phyloP scores from a whole-genome alignment of 1,284 basidiomycete species.

The Ganoderma sinense region DNA sequence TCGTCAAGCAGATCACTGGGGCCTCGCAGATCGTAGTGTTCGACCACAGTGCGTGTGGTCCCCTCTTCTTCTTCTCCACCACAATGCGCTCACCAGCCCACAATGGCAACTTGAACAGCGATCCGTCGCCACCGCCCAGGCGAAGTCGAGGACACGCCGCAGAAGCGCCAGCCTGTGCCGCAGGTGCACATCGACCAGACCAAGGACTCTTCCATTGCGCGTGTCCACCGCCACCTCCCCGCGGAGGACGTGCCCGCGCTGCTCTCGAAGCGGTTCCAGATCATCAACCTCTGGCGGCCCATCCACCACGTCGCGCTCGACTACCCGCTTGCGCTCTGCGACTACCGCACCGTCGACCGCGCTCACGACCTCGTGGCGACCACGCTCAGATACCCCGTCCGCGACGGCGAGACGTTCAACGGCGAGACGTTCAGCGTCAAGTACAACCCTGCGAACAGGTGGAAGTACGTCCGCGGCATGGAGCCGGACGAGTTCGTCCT shows the following conservation, averaged over 20 bases:
- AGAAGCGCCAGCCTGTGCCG: constrained; percentile 58
- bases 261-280: constrained; percentile 61
- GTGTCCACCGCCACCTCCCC: constrained; percentile 62
- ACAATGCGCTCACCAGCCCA: neutral
- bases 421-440: constrained; percentile 66
- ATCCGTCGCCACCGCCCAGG: constrained; percentile 54
- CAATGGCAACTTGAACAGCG: constrained; percentile 38
- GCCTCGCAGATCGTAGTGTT: constrained; percentile 66
- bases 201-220: constrained; percentile 49
- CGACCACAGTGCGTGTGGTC: constrained; percentile 62
- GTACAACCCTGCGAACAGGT: constrained; percentile 61
- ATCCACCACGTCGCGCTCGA: constrained; percentile 61
- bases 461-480: constrained; percentile 73
- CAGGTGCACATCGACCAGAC: constrained; percentile 65
- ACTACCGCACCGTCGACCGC: constrained; percentile 61
- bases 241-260: constrained; percentile 52
- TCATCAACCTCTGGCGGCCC: constrained; percentile 80
- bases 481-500: constrained; percentile 68
- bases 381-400: constrained; percentile 59
- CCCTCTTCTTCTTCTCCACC: neutral
- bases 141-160: constrained; percentile 46
- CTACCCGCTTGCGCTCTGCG: constrained; percentile 69
- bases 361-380: constrained; percentile 56
- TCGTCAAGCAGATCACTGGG: constrained; percentile 68
- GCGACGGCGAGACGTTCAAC: constrained; percentile 64